These are phyloP conservation scores for Fusarium siculi DNA, from an alignment of 2,329 filamentous ascomycete species.

Conservation along the genomic window DNA sequence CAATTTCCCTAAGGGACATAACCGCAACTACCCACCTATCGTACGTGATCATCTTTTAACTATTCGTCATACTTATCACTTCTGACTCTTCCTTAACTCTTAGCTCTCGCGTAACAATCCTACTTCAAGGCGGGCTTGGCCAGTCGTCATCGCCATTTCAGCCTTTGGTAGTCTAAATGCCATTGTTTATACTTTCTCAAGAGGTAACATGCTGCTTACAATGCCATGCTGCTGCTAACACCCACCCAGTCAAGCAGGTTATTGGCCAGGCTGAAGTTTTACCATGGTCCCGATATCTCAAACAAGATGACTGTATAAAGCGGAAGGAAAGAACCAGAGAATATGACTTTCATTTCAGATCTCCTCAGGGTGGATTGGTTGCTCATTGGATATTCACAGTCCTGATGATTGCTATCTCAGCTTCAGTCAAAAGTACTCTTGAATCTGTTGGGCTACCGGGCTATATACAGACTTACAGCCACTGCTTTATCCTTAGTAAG, in stretches of 20 bases:
- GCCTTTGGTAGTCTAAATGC: not conserved
- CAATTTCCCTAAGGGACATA: not conserved
- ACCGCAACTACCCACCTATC: not conserved
- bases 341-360: not conserved
- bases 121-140: not conserved
- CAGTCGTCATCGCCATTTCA: not conserved
- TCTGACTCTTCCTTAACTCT: not conserved
- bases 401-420: not conserved
- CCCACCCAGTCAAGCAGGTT: not conserved
- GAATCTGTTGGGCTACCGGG: not conserved
- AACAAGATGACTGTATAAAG: not conserved
- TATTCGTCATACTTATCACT: not conserved
- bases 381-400: not conserved
- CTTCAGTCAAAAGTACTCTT: not conserved
- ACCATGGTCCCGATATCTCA: not conserved
- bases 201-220: not conserved
- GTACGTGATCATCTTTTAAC: too few relatives aligned
- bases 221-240: not conserved
- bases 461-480: not conserved
- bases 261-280: not conserved
- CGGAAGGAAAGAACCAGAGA: not conserved
- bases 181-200: not conserved
- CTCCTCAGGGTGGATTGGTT: not conserved
- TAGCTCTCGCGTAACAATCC: not conserved
- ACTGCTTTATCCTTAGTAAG: not conserved